These are phyloP conservation scores for Eutypa lata DNA, from an alignment of 2,329 filamentous ascomycete species.

Conservation along the genomic window DNA sequence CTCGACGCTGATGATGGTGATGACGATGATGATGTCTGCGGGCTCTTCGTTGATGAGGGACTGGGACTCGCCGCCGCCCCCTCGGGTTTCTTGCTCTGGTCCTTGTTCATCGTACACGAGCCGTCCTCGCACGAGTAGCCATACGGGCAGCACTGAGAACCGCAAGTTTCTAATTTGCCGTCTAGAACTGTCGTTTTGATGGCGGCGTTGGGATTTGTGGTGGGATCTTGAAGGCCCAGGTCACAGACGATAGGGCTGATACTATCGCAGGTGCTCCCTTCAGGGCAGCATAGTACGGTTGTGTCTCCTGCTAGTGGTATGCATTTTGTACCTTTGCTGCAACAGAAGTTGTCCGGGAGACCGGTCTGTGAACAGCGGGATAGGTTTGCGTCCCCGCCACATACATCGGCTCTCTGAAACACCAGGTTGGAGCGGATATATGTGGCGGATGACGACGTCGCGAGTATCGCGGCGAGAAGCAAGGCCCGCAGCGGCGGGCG, in stretches of 20 bases:
- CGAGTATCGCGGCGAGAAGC: conserved; percentile 33
- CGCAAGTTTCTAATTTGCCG: conserved; percentile 56
- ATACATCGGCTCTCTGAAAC: conserved; percentile 45
- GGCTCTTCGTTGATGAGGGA: not conserved
- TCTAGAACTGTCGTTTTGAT: conserved; percentile 65
- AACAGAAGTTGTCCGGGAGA: conserved; percentile 67
- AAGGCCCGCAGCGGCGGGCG: conserved; percentile 29
- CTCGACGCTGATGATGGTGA: conserved; percentile 8
- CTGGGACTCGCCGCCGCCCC: not conserved
- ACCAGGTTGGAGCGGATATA: conserved; percentile 33
- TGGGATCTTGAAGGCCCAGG: conserved; percentile 57
- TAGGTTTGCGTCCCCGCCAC: conserved; percentile 42
- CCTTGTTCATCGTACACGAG: conserved; percentile 49
- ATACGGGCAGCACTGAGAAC: conserved; percentile 65
- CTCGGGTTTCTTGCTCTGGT: conserved; percentile 41
- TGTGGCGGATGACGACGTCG: conserved; percentile 34
- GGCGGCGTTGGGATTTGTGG: conserved; percentile 50
- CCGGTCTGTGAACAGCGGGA: conserved; percentile 47
- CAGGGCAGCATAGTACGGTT: conserved; percentile 69
- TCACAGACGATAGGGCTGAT: conserved; percentile 67
- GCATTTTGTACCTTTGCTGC: conserved; percentile 52
- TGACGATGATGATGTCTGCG: conserved; percentile 2
- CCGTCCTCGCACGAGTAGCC: conserved; percentile 61
- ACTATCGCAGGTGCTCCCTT: conserved; percentile 51
- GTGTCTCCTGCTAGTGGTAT: conserved; percentile 60